These are phyloP conservation scores for Yamadazyma conglobata DNA, from an alignment of 1,139 yeast species.

Conservation along the genomic window DNA sequence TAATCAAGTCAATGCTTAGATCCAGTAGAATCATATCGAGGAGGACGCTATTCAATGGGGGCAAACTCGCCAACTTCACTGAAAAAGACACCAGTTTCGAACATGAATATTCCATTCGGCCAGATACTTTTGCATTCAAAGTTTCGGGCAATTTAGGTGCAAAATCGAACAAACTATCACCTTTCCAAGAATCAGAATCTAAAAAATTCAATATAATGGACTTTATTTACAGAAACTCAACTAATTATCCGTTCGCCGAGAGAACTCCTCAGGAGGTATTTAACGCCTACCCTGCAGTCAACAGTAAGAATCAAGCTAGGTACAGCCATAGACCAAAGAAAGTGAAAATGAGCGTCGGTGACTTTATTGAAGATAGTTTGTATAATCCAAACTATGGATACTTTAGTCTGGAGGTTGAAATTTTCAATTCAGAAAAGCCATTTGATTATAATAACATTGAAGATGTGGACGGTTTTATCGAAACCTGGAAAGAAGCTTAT, in stretches of 20 bases:
- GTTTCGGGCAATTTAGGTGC: slow-evolving; percentile 19
- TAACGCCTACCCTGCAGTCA: slow-evolving; percentile 37
- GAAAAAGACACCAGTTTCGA: slow-evolving; percentile 27
- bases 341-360: slow-evolving; percentile 68
- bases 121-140: slow-evolving; percentile 47
- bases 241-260: slow-evolving; percentile 43
- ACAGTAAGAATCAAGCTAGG: slow-evolving; percentile 44
- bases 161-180: slow-evolving; percentile 15
- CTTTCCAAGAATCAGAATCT: slow-evolving; percentile 24
- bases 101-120: slow-evolving; percentile 47
- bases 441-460: slow-evolving; percentile 56
- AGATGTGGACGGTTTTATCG: slow-evolving; percentile 70
- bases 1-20: slow-evolving; percentile 3
- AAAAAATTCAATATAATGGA: slow-evolving; percentile 30
- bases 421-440: slow-evolving; percentile 62
- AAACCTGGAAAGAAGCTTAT: slow-evolving; percentile 67
- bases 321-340: slow-evolving; percentile 52
- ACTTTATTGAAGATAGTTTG: slow-evolving; percentile 80
- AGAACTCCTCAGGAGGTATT: slow-evolving; percentile 41
- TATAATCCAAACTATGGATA: slow-evolving; percentile 83
- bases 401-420: slow-evolving; percentile 73
- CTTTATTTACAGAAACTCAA: slow-evolving; percentile 38
- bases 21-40: slow-evolving; percentile 4
- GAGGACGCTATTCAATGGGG: slow-evolving; percentile 12
- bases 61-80: slow-evolving; percentile 11